phyloP scores from a whole-genome alignment of 139 green algal species.

The Closterium sp. region DNA sequence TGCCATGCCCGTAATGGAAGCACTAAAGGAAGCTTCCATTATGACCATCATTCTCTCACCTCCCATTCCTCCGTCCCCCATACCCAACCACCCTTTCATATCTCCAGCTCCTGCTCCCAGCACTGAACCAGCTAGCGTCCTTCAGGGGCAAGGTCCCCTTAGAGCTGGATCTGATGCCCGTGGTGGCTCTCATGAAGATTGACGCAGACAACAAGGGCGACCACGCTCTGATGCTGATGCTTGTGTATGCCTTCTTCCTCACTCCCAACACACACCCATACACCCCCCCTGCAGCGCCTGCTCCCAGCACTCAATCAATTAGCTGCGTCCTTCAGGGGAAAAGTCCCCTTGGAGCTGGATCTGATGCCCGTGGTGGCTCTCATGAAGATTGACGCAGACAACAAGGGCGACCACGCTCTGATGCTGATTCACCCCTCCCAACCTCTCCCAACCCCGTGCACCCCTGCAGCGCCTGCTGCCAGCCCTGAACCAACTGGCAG shows the following conservation, averaged over 20 bases:
- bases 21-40: no score
- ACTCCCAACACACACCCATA: not conserved
- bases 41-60: no score
- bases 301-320: constrained; percentile 24
- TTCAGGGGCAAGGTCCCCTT: constrained; percentile 1
- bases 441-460: no score
- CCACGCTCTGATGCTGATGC: not conserved
- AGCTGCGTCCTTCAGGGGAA: not conserved
- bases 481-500: constrained; percentile 25
- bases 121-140: constrained; percentile 18
- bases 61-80: no score
- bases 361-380: constrained; percentile 18
- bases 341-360: constrained; percentile 17
- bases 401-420: not conserved
- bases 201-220: constrained; percentile 14
- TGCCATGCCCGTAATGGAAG: no score
- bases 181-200: constrained; percentile 25
- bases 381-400: constrained; percentile 20
- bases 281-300: constrained; percentile 8
- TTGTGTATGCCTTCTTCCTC: not conserved
- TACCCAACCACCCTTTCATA: not conserved
- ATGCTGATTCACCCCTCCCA: no score
- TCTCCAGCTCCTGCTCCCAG: constrained; percentile 13
- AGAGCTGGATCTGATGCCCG: constrained; percentile 19
- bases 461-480: constrained; percentile 22